phyloP scores from a whole-genome alignment of 495 filamentous ascomycete species.

The Podospora sp. region DNA sequence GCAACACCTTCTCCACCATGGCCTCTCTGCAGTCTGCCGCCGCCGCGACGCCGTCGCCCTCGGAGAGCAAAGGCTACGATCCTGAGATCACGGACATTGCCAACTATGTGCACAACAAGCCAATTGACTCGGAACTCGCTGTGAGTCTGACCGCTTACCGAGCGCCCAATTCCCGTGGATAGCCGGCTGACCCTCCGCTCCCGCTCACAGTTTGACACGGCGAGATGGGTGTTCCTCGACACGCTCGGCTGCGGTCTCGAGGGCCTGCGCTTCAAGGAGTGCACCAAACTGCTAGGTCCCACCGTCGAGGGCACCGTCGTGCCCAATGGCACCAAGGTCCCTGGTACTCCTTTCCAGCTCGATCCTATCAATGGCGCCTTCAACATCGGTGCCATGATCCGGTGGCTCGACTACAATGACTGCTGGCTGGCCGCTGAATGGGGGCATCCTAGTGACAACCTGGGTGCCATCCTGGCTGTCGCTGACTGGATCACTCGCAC shows the following conservation, averaged over 20 bases:
- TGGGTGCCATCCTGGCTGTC: constrained; percentile 92
- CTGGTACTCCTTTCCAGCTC: constrained; percentile 89
- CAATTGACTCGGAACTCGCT: constrained; percentile 87
- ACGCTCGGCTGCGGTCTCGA: constrained; percentile 96
- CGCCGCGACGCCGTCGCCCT: constrained; percentile 49
- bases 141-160: constrained; percentile 54
- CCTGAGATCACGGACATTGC: constrained; percentile 94
- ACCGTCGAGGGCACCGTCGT: constrained; percentile 89
- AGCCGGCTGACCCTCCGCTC: constrained; percentile 31
- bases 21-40: constrained; percentile 54
- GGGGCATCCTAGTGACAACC: constrained; percentile 97
- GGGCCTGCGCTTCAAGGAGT: constrained; percentile 93
- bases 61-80: constrained; percentile 68
- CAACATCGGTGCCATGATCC: constrained; percentile 98
- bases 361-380: constrained; percentile 96
- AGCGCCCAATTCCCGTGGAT: constrained; percentile 23
- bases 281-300: constrained; percentile 91
- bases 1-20: constrained; percentile 59
- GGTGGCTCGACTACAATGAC: constrained; percentile 99
- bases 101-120: constrained; percentile 87
- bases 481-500: constrained; percentile 97
- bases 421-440: constrained; percentile 99
- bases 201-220: constrained; percentile 78
- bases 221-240: constrained; percentile 86
- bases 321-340: constrained; percentile 89